A percentile compares a stretch with the other conserved stretches of the same genome.
These are phyloP conservation scores for Pisolithus marmoratus DNA, from an alignment of 768 basidiomycete genomes.

Conservation along the genomic window DNA sequence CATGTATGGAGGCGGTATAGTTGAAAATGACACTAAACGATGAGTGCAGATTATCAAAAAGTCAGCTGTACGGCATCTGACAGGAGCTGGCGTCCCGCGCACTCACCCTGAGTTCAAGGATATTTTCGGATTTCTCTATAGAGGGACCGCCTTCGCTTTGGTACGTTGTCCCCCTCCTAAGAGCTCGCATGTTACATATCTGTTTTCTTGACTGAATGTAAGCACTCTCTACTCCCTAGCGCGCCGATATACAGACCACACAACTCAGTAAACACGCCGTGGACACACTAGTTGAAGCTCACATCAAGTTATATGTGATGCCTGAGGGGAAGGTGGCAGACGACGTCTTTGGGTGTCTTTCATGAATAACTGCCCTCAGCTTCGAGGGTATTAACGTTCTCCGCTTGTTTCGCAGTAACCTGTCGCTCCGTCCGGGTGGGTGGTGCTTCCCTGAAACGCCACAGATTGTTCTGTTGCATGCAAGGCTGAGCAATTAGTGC, in stretches of 20 bases:
- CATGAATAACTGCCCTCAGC: not conserved
- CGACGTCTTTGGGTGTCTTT: not conserved
- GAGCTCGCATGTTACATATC: not conserved
- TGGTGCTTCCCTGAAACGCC: no score
- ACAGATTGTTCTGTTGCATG: no score
- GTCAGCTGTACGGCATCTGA: conserved; percentile 29
- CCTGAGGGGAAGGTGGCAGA: not conserved
- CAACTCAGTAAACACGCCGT: conserved; percentile 21
- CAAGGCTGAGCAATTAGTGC: no score
- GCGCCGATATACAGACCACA: conserved; percentile 24
- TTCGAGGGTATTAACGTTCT: not conserved
- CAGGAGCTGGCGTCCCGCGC: conserved; percentile 28
- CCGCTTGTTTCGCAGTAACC: no score
- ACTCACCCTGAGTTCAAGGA: conserved; percentile 37
- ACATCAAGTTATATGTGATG: conserved; percentile 31
- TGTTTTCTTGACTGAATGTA: not conserved
- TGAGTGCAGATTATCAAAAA: conserved; percentile 35
- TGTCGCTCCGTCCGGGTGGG: no score
- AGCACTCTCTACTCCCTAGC: conserved; percentile 8
- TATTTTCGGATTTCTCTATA: conserved; percentile 34
- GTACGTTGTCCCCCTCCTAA: conserved; percentile 20
- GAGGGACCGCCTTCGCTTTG: conserved; percentile 36
- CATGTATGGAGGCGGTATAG: not conserved
- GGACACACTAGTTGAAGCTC: conserved; percentile 30
- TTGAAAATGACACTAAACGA: not conserved